A percentile compares a stretch with the other conserved stretches of the same genome.
Conservation (phyloP, 306 rosid species). For the Prinsepia uniflora region DNA sequence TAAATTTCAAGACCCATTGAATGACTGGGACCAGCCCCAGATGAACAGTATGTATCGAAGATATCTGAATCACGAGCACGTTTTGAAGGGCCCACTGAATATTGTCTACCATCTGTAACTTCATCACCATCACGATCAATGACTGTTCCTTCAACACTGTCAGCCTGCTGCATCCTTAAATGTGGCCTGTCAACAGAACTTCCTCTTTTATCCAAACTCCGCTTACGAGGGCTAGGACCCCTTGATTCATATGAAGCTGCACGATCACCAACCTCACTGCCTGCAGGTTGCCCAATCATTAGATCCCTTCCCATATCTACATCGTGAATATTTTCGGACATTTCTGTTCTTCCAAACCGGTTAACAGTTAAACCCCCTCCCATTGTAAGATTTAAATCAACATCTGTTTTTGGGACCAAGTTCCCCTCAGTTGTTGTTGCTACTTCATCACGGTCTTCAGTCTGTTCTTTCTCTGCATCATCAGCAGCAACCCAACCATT, state of each 20-base stretch:
- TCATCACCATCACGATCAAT: constrained; percentile 97
- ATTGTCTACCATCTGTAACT: constrained; percentile 81
- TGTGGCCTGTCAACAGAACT: constrained; percentile 73
- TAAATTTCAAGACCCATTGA: constrained; percentile 75
- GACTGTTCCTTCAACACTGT: constrained; percentile 97
- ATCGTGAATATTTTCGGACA: constrained; percentile 61
- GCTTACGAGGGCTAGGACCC: constrained; percentile 95
- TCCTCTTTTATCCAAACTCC: constrained; percentile 83
- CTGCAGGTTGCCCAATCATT: constrained; percentile 92
- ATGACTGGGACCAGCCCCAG: constrained; percentile 94
- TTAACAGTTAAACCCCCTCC: constrained; percentile 63
- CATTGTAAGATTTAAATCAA: constrained; percentile 92
- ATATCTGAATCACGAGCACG: constrained; percentile 80
- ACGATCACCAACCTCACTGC: constrained; percentile 96
- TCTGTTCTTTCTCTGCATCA: constrained; percentile 80
- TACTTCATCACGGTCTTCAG: constrained; percentile 94
- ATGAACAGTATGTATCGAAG: constrained; percentile 70
- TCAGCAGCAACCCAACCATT: constrained; percentile 93
- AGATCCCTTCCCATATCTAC: constrained; percentile 96
- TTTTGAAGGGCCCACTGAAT: constrained; percentile 93
- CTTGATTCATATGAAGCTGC: constrained; percentile 96
- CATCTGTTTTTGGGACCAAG: constrained; percentile 45
- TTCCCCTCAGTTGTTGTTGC: constrained; percentile 70
- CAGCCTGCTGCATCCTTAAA: constrained; percentile 85
- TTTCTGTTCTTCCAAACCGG: constrained; percentile 58